Evolutionary conservation across 2,329 filamentous ascomycete genomes (phyloP), one percentile per base, ranked within the genome.

Genomic region (Pyricularia sp.): DNA sequence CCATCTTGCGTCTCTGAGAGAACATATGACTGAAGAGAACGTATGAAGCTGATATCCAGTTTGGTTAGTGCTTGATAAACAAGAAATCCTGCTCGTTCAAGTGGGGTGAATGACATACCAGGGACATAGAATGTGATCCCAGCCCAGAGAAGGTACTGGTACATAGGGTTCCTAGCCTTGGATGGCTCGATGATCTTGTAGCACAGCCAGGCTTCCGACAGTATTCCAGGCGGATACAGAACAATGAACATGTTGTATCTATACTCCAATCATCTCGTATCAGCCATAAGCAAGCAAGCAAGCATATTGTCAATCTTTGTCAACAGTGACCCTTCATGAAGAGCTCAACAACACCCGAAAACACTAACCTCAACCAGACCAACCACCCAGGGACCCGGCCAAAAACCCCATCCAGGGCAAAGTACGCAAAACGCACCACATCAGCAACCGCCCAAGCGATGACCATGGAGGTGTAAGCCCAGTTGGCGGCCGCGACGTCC

Each of bases 371-470:
- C 74, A 88, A 76, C 87, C 88, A 91, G 42, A 81, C 83, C 78
- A 89, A 80, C 73, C 81, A 81, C 1, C 70, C 75, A 0, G 88
- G 87, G 0, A 89, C 84, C 31, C 76, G 71, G 1, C 78, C 76
- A 7, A 28, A 23, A 65, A 75, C 73, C 9, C 87, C 78, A 72
- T 84, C 84, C 73, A 85, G 81, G 23, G 86, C 86, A 75, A 92
- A 92, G 77, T 88, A 91, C 23, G 83, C 83, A 79, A 91, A 92
- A 23, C 89, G 83, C 69, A 90, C 84, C n/a, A 89, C 84, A 77
- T 92, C 90, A 1, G 89, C 90, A 50, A 87, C 75, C 14, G 84
- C 85, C 89, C 90, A 92, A 0, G 89, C 88, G n/a, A 84, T 70
- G 66, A 91, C 78, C 82, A 88, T 84, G 69, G 78, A 79, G 69